Evolutionary conservation across 495 filamentous ascomycete species (phyloP).

Genomic region (Annulohypoxylon maeteangense): DNA sequence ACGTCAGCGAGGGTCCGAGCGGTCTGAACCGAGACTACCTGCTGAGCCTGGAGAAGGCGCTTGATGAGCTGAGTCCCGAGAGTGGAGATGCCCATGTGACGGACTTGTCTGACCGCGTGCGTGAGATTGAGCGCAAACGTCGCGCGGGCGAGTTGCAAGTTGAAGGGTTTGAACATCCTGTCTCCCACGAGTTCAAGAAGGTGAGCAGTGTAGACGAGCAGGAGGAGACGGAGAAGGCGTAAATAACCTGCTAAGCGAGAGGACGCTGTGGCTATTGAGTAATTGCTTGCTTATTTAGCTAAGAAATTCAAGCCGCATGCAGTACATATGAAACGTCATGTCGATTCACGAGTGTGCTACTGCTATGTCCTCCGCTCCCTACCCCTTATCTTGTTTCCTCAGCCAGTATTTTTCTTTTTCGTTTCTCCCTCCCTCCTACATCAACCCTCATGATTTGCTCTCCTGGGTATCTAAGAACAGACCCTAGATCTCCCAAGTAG

Average conservation of each 20-base stretch:
- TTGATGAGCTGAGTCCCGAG: slow-evolving; percentile 77
- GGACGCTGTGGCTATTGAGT: not conserved
- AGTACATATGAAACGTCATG: slow-evolving; percentile 16
- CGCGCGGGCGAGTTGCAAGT: slow-evolving; percentile 32
- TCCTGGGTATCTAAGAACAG: not conserved
- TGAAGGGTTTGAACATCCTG: slow-evolving; percentile 33
- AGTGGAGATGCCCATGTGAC: slow-evolving; percentile 87
- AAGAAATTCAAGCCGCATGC: not conserved
- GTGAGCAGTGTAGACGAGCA: slow-evolving; percentile 66
- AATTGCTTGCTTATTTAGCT: not conserved
- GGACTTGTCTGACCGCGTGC: slow-evolving; percentile 66
- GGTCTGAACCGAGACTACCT: slow-evolving; percentile 94
- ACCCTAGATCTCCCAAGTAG: not conserved
- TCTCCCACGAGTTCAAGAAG: slow-evolving; percentile 56
- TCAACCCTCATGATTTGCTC: not conserved
- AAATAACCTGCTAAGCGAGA: slow-evolving; percentile 1
- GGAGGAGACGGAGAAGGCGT: slow-evolving; percentile 66
- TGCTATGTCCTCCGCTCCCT: not conserved
- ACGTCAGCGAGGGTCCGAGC: slow-evolving; percentile 79
- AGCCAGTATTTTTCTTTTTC: not conserved
- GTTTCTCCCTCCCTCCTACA: not conserved
- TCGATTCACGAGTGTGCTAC: slow-evolving; percentile 17
- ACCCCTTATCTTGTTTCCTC: not conserved
- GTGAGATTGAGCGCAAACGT: slow-evolving; percentile 60
- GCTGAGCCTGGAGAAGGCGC: slow-evolving; percentile 78